phyloP scores from a whole-genome alignment of 2,329 filamentous ascomycete genomes.

The Colletotrichum falcatum region DNA sequence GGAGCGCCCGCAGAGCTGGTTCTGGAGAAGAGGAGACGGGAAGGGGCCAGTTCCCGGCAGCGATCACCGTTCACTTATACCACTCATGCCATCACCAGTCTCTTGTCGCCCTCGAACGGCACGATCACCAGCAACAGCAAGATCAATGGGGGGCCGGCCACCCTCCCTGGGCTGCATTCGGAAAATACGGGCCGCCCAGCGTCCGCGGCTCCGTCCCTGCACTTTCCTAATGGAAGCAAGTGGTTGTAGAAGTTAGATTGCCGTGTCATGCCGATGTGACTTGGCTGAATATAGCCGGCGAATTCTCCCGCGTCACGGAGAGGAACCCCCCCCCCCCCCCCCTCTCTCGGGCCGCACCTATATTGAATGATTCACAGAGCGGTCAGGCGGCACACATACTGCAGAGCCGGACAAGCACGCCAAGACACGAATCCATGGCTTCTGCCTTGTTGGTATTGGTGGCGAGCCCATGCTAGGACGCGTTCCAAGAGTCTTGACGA shows the following conservation, averaged over 20 bases:
- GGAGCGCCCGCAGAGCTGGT: background rate
- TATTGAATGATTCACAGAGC: background rate
- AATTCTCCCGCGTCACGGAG: conserved; percentile 10
- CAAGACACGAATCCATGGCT: background rate
- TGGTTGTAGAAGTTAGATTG: conserved; percentile 21
- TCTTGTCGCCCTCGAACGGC: background rate
- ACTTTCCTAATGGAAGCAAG: conserved; percentile 10
- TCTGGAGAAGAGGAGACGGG: background rate
- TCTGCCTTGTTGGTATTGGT: background rate
- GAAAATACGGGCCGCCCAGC: background rate
- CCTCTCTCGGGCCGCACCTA: background rate
- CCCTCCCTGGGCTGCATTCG: background rate
- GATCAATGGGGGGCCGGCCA: background rate
- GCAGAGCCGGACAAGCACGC: no score
- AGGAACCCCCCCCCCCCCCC: background rate
- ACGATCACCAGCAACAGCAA: background rate
- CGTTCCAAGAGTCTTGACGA: background rate
- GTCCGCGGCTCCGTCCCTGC: background rate
- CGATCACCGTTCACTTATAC: background rate
- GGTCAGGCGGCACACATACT: background rate
- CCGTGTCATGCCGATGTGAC: conserved; percentile 18
- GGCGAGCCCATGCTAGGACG: background rate
- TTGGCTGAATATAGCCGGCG: conserved; percentile 21
- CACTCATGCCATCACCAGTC: background rate
- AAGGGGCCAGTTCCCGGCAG: background rate